Evolutionary conservation across 345 rosid species (phyloP).

Genomic region (Pugionium cornutum): DNA sequence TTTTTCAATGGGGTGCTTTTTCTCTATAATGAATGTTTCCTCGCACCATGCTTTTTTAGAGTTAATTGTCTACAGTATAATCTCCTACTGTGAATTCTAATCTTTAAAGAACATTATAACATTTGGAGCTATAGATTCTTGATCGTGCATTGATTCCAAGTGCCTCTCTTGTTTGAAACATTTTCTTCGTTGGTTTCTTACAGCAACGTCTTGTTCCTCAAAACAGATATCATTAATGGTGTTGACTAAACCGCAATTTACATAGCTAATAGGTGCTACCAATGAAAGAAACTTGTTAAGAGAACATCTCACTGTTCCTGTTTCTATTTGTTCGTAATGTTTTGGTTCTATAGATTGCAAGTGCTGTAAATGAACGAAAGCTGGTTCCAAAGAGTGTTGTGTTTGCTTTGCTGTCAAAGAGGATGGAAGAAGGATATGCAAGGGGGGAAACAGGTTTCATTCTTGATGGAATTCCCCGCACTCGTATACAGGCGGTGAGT

Average conservation of each 20-base stretch:
- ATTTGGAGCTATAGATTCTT: background rate
- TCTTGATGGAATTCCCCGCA: conserved; percentile 91
- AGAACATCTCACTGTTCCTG: no score
- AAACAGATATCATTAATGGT: background rate
- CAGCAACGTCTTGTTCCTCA: conserved; percentile 18
- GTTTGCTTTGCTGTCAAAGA: conserved; percentile 73
- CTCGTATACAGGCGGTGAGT: conserved; percentile 76
- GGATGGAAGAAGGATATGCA: conserved; percentile 79
- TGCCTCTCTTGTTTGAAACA: background rate
- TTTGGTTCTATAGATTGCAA: conserved; percentile 27
- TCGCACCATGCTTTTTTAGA: no score
- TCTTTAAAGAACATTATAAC: background rate
- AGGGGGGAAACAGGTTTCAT: conserved; percentile 91
- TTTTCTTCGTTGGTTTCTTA: background rate
- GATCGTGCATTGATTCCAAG: conserved; percentile 6
- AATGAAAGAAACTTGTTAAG: no score
- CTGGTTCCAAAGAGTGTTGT: conserved; percentile 74
- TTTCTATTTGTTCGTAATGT: background rate
- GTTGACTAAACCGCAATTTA: no score
- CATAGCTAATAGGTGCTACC: no score
- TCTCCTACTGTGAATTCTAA: background rate
- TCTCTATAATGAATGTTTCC: no score
- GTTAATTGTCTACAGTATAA: no score
- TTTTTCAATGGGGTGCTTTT: background rate
- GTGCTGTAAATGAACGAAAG: conserved; percentile 68